Evolutionary conservation across 1,284 basidiomycete species (phyloP).

Genomic region (Leucoagaricus sp.): DNA sequence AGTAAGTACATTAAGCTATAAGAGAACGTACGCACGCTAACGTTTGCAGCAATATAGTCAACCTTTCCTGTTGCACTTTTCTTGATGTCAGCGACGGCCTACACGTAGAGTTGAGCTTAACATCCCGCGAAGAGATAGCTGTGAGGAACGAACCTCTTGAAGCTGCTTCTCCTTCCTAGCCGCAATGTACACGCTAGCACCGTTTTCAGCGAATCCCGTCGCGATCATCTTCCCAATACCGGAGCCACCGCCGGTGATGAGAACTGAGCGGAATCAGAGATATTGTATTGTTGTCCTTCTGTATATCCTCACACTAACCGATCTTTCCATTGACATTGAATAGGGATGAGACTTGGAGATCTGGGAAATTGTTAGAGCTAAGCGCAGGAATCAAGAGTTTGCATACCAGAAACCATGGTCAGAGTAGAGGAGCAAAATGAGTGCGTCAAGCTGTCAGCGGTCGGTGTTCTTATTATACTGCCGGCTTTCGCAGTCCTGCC

Average conservation of each 20-base stretch:
- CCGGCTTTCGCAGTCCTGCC: slow-evolving; percentile 2
- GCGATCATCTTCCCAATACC: slow-evolving; percentile 86
- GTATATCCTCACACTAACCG: no score
- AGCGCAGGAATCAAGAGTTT: neutral
- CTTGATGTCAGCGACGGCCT: slow-evolving; percentile 65
- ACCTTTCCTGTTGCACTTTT: slow-evolving; percentile 59
- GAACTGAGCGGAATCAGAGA: slow-evolving; percentile 53
- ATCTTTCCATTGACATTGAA: slow-evolving; percentile 17
- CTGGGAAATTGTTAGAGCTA: slow-evolving; percentile 3
- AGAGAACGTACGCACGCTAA: slow-evolving; percentile 51
- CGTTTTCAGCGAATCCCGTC: slow-evolving; percentile 77
- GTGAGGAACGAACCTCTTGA: slow-evolving; percentile 54
- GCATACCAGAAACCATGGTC: slow-evolving; percentile 22
- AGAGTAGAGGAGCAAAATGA: neutral
- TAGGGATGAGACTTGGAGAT: slow-evolving; percentile 11
- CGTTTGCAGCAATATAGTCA: slow-evolving; percentile 72
- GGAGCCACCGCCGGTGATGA: slow-evolving; percentile 80
- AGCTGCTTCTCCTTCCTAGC: slow-evolving; percentile 79
- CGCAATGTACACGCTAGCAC: slow-evolving; percentile 85
- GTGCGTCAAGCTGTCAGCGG: neutral
- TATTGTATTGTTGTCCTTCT: no score
- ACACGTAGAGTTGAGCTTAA: neutral
- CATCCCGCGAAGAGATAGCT: neutral
- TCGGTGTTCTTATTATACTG: neutral
- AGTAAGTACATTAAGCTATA: neutral